phyloP scores from a whole-genome alignment of 495 filamentous ascomycete species.

The Cairneyella variabilis region DNA sequence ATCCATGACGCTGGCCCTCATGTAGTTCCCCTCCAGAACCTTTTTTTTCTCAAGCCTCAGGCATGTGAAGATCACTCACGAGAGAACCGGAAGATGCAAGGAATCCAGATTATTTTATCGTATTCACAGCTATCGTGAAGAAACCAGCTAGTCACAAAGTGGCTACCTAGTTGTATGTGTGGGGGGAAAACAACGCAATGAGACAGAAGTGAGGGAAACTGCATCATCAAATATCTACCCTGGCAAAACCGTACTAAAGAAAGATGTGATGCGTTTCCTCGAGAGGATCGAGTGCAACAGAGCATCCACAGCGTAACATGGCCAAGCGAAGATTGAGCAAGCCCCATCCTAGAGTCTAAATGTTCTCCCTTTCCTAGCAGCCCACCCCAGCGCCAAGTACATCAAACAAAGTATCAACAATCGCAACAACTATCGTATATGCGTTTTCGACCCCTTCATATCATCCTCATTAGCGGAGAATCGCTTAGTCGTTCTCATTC shows the following conservation, averaged over 20 bases:
- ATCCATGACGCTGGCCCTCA: no score
- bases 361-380: conserved; percentile 1
- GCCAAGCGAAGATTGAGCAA: no score
- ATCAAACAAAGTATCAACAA: conserved; percentile 9
- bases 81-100: no score
- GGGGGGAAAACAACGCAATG: background rate
- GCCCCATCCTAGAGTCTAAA: no score
- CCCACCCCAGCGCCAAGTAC: conserved; percentile 4
- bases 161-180: background rate
- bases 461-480: background rate
- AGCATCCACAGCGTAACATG: no score
- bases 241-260: background rate
- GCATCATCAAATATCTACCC: conserved; percentile 4
- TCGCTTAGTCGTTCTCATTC: conserved; percentile 29
- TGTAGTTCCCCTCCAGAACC: no score
- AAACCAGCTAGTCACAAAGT: background rate
- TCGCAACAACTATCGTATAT: conserved; percentile 1
- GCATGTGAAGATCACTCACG: no score
- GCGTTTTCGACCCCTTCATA: conserved; percentile 5
- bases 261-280: no score
- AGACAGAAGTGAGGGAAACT: background rate
- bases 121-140: conserved; percentile 5
- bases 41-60: no score
- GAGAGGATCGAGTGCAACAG: no score
- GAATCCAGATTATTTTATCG: background rate